phyloP scores from a whole-genome alignment of 441 rosid genomes.

The Arabidopsis lyrata region DNA sequence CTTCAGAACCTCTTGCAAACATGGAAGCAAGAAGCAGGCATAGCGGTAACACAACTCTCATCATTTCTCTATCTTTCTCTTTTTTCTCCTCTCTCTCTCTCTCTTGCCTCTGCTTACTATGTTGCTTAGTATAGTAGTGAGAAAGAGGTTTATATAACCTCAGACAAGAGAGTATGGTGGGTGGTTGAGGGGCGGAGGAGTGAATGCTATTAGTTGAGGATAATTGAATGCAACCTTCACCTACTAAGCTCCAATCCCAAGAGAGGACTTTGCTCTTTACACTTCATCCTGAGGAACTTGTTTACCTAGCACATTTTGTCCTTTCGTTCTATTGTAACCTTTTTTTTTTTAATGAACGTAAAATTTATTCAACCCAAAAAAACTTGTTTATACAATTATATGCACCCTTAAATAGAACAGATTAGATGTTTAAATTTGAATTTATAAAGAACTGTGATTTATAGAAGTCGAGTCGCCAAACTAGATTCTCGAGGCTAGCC shows the following conservation, averaged over 20 bases:
- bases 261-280: not conserved
- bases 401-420: no score
- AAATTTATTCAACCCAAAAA: no score
- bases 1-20: constrained; percentile 16
- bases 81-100: not conserved
- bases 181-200: constrained; percentile 5
- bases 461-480: no score
- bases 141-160: constrained; percentile 10
- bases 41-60: constrained; percentile 31
- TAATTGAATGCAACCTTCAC: constrained; percentile 26
- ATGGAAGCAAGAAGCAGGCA: constrained; percentile 20
- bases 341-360: no score
- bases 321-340: not conserved
- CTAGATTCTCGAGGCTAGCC: no score
- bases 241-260: constrained; percentile 15
- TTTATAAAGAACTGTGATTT: no score
- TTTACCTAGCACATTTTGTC: constrained; percentile 5
- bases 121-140: constrained; percentile 13
- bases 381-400: no score
- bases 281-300: not conserved
- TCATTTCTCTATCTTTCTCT: not conserved
- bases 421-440: no score
- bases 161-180: not conserved
- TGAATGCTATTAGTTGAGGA: constrained; percentile 6
- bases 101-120: not conserved